A percentile compares a stretch with the other conserved stretches of the same genome.
Conservation (phyloP, 2,329 filamentous ascomycete species). For the Penicillium sp. region DNA sequence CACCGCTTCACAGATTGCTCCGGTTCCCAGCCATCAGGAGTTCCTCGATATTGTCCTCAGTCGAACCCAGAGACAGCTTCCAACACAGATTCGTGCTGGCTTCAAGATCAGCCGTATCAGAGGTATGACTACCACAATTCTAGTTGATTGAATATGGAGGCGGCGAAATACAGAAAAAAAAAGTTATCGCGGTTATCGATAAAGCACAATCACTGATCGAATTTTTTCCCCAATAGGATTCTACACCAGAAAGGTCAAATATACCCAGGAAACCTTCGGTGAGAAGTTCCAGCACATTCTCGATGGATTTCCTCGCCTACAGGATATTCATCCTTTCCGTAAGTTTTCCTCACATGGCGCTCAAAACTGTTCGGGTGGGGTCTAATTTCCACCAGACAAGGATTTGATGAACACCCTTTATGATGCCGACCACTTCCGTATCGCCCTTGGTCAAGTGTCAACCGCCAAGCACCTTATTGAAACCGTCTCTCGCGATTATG, state of each 20-base stretch:
- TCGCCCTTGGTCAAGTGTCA: constrained; percentile 91
- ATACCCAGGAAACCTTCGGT: constrained; percentile 91
- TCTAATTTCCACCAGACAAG: constrained; percentile 52
- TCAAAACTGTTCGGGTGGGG: constrained; percentile 1
- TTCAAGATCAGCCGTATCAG: constrained; percentile 96
- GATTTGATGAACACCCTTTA: constrained; percentile 96
- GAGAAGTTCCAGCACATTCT: constrained; percentile 91
- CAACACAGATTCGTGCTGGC: constrained; percentile 91
- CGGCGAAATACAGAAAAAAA: constrained; percentile 13
- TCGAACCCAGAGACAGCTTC: constrained; percentile 85
- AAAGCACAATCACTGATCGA: constrained; percentile 32
- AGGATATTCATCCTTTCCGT: constrained; percentile 95
- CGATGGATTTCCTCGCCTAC: constrained; percentile 86
- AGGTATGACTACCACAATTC: constrained; percentile 36
- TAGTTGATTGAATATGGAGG: not conserved
- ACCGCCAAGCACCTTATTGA: constrained; percentile 96
- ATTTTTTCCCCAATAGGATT: constrained; percentile 58
- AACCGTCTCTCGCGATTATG: constrained; percentile 93
- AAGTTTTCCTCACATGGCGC: constrained; percentile 29
- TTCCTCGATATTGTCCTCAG: constrained; percentile 97
- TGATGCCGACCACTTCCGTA: constrained; percentile 96
- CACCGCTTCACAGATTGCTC: constrained; percentile 60
- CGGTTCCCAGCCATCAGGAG: constrained; percentile 88
- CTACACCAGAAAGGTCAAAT: constrained; percentile 98
- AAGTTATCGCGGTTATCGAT: constrained; percentile 26